Conservation (phyloP, 768 basidiomycete species). For the Daedalea quercina region DNA sequence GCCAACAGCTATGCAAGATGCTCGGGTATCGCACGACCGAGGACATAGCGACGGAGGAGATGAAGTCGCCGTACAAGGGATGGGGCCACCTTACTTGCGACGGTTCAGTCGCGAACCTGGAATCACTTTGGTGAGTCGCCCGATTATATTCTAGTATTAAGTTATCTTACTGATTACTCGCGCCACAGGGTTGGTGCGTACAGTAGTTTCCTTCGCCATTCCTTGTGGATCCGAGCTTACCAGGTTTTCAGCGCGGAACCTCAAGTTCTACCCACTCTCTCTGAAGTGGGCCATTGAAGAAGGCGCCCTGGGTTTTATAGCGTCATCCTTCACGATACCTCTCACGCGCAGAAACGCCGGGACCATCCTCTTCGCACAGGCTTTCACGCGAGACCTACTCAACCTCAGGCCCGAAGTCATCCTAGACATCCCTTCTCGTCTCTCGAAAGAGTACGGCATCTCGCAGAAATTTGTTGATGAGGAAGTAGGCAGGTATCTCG, state of each 20-base stretch:
- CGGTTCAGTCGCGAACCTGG: slow-evolving; percentile 40
- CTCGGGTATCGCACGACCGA: slow-evolving; percentile 26
- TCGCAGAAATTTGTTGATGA: slow-evolving; percentile 25
- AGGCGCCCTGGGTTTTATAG: slow-evolving; percentile 26
- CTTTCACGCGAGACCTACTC: slow-evolving; percentile 34
- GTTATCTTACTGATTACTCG: background rate
- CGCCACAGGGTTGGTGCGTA: slow-evolving; percentile 10
- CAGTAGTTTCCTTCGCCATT: background rate
- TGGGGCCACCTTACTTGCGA: slow-evolving; percentile 42
- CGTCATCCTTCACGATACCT: slow-evolving; percentile 24
- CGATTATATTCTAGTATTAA: background rate
- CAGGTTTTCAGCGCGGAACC: slow-evolving; percentile 30
- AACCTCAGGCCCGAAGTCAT: slow-evolving; percentile 29
- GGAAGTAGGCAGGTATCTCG: slow-evolving; percentile 25
- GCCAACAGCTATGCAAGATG: slow-evolving; percentile 34
- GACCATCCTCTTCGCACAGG: slow-evolving; percentile 22
- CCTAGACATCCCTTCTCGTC: slow-evolving; percentile 29
- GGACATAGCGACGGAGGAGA: background rate
- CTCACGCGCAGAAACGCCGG: slow-evolving; percentile 17
- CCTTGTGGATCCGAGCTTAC: background rate
- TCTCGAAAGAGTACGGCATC: slow-evolving; percentile 28
- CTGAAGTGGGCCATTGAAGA: slow-evolving; percentile 25
- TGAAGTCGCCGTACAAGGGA: slow-evolving; percentile 27
- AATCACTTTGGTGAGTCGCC: slow-evolving; percentile 35
- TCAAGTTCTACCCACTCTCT: slow-evolving; percentile 41